phyloP scores from a whole-genome alignment of 192 early-diverging fungal species.

The Entophlyctis helioformis region DNA sequence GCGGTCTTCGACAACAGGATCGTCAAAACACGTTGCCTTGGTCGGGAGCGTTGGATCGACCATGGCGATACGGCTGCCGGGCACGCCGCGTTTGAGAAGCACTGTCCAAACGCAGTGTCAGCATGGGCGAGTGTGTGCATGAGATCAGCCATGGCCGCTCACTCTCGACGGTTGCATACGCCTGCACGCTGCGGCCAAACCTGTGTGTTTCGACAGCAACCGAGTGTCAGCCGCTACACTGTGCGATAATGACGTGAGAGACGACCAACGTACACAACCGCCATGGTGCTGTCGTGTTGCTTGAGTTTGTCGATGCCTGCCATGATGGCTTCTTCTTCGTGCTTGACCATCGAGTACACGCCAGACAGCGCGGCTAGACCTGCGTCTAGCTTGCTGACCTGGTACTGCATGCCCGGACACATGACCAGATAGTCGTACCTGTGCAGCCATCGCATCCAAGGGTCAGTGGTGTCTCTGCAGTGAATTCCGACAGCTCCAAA shows the following conservation, averaged over 20 bases:
- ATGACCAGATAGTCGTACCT: conserved; percentile 42
- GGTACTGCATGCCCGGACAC: conserved; percentile 33
- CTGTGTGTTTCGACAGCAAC: no score
- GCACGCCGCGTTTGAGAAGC: conserved; percentile 6
- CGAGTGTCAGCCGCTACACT: no score
- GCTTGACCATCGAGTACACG: conserved; percentile 12
- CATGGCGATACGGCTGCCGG: conserved; percentile 10
- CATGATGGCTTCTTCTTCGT: conserved; percentile 1
- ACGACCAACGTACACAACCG: no score
- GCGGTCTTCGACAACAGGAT: conserved; percentile 9
- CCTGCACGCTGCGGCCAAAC: conserved; percentile 33
- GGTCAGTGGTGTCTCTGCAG: not conserved
- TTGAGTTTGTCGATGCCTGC: conserved; percentile 4
- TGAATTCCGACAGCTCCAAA: not conserved
- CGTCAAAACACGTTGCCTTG: conserved; percentile 21
- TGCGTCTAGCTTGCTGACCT: conserved; percentile 8
- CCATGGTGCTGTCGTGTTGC: no score
- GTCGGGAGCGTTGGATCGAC: conserved; percentile 16
- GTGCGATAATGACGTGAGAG: no score
- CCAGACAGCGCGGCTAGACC: conserved; percentile 15
- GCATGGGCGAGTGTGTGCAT: no score
- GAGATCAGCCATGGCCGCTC: conserved; percentile 2
- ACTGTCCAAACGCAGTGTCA: no score
- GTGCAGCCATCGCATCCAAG: no score
- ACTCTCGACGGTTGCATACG: conserved; percentile 30